These are phyloP conservation scores for Cordyceps militaris DNA, from an alignment of 2,329 filamentous ascomycete genomes.

Conservation along the genomic window DNA sequence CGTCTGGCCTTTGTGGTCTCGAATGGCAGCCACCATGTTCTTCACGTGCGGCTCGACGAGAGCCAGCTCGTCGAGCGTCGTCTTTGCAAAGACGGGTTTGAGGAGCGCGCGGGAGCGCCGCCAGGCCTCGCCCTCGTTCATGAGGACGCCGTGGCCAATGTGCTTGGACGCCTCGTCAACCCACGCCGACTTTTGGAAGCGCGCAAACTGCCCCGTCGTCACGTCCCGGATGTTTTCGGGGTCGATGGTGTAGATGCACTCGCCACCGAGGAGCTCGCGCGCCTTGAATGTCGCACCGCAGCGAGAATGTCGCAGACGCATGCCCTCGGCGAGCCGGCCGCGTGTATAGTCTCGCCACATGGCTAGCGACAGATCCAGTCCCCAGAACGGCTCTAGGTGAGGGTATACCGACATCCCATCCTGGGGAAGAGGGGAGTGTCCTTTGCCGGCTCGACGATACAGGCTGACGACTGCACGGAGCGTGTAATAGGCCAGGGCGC, in stretches of 20 bases:
- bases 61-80: constrained; percentile 6
- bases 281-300: constrained; percentile 1
- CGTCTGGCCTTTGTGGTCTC: not conserved
- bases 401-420: not conserved
- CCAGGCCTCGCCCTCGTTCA: constrained; percentile 9
- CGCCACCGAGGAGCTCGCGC: constrained; percentile 1
- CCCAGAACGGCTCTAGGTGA: constrained; percentile 1
- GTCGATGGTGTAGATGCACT: constrained; percentile 12
- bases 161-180: constrained; percentile 11
- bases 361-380: constrained; percentile 2
- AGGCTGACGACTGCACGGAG: not conserved
- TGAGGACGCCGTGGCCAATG: constrained; percentile 9
- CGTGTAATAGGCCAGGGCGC: not conserved
- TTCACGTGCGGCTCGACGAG: constrained; percentile 1
- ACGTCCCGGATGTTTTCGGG: constrained; percentile 8
- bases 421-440: not conserved
- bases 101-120: not conserved
- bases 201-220: constrained; percentile 4
- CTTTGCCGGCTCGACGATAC: not conserved
- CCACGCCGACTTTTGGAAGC: constrained; percentile 9
- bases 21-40: not conserved
- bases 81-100: constrained; percentile 5
- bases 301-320: not conserved
- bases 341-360: constrained; percentile 10
- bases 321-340: constrained; percentile 2